phyloP scores from a whole-genome alignment of 2,329 filamentous ascomycete genomes.

The Fusarium veterinarium region DNA sequence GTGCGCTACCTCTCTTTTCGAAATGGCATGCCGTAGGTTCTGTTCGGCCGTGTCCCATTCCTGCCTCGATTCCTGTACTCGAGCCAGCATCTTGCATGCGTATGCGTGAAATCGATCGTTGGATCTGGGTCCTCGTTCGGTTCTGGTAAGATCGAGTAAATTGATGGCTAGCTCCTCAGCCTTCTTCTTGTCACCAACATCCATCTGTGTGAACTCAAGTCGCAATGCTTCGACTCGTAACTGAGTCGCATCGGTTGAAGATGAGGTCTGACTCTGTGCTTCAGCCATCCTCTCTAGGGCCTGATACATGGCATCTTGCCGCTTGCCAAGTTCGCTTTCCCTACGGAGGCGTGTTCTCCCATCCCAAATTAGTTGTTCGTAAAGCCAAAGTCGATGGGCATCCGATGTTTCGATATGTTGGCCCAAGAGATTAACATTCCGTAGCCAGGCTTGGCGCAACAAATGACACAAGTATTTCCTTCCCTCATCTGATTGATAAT shows the following conservation, averaged over 20 bases:
- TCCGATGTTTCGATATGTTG: slow-evolving; percentile 47
- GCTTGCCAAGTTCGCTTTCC: slow-evolving; percentile 47
- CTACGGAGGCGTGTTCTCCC: slow-evolving; percentile 50
- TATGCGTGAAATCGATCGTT: slow-evolving; percentile 53
- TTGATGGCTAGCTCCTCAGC: slow-evolving; percentile 48
- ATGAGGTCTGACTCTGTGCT: slow-evolving; percentile 11
- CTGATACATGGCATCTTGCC: slow-evolving; percentile 45
- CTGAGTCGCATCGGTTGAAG: slow-evolving; percentile 37
- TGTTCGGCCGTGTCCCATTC: slow-evolving; percentile 49
- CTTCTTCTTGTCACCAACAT: slow-evolving; percentile 47
- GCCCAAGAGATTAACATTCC: slow-evolving; percentile 51
- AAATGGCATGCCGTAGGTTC: slow-evolving; percentile 49
- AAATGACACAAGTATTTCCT: slow-evolving; percentile 49
- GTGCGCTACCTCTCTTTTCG: slow-evolving; percentile 51
- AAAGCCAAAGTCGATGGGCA: slow-evolving; percentile 51
- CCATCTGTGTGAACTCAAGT: slow-evolving; percentile 55
- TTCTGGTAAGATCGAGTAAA: slow-evolving; percentile 45
- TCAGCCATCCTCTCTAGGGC: slow-evolving; percentile 46
- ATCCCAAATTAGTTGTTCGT: slow-evolving; percentile 55
- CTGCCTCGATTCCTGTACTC: slow-evolving; percentile 48
- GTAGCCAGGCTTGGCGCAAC: slow-evolving; percentile 51
- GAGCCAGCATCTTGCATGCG: slow-evolving; percentile 53
- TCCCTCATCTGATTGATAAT: slow-evolving; percentile 48
- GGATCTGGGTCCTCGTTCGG: slow-evolving; percentile 39
- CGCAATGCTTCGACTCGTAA: slow-evolving; percentile 50